Base-by-base conservation (phyloP, 805 yeast genomes). In the Tetrapisispora fleetii region DNA sequence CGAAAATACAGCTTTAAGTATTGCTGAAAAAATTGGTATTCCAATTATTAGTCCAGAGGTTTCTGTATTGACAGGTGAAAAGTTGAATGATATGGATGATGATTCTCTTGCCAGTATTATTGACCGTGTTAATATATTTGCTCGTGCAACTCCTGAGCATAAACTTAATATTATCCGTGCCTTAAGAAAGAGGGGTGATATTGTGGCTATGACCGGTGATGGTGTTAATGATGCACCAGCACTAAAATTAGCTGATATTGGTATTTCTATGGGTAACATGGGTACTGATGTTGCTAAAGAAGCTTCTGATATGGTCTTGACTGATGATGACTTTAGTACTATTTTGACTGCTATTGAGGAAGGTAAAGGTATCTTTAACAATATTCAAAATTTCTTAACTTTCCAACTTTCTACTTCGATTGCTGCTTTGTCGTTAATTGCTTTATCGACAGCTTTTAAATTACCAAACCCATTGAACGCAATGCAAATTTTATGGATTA, bases 221-320 rank as follows among this genome's bases (percentile, higher is more conserved):
- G 99, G 99, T 68, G 91, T 98, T 9, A 93, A 93, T 65, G 99
- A 93, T 74, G 99, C 98, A 0, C 97, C 97, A 16, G 98, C 99
- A 3, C 76, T 93, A 61, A 88, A 91, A 62, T 74, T 90, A 50
- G 99, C 99, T 0, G 98, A 93, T 69, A 95, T 93, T 50, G 99
- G 99, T 1, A 91, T 91, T 57, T 83, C 95, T 14, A 89, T 90
- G 93, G 93, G 89, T 51, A 79, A 79, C 57, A 83, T 85, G 71
- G 99, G 99, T 51, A 93, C 98, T 0, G 99, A 91, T 67, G 99
- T 91, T 38, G 99, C 99, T 44, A 91, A 91, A 62, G 99, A 91
- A 67, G 98, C 98, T 1, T 86, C 96, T 2, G 99, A 91, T 67
- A 91, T 91, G 98, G 91, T 91, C 48, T 75, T 91, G 54, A 91